Percentiles rank a stretch among this genome's conserved stretches.
Conservation (phyloP, 352 stramenopile species). For the Phytophthora citricola region DNA sequence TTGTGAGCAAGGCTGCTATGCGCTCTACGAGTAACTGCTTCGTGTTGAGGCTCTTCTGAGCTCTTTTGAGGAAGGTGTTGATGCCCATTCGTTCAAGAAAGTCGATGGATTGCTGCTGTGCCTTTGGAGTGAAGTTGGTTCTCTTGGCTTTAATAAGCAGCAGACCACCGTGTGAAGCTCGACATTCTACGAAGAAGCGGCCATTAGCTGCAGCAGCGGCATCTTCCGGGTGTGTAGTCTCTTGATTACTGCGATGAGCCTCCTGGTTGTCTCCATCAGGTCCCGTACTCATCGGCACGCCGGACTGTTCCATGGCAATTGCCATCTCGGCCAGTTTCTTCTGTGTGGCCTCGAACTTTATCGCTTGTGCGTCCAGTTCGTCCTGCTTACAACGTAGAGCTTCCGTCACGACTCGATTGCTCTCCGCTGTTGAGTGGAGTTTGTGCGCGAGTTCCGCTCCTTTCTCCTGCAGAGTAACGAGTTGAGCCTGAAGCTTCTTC, state of each 20-base stretch:
- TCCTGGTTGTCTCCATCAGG: conserved; percentile 30
- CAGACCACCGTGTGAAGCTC: conserved; percentile 82
- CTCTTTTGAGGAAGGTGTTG: conserved; percentile 94
- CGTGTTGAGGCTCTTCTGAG: conserved; percentile 92
- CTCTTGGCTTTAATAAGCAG: conserved; percentile 93
- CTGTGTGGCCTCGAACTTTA: conserved; percentile 82
- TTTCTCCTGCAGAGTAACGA: conserved; percentile 89
- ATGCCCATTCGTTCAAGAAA: conserved; percentile 91
- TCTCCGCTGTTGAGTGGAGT: conserved; percentile 91
- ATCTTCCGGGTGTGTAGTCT: conserved; percentile 64
- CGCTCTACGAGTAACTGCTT: conserved; percentile 93
- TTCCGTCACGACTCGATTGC: conserved; percentile 93
- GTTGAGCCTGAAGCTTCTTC: conserved; percentile 95
- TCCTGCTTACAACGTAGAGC: conserved; percentile 90
- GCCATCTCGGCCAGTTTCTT: conserved; percentile 76
- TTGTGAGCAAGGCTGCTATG: conserved; percentile 83
- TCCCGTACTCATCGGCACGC: conserved; percentile 33
- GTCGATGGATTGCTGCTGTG: conserved; percentile 70
- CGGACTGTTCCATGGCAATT: conserved; percentile 64
- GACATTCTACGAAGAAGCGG: conserved; percentile 90
- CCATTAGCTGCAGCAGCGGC: conserved; percentile 62
- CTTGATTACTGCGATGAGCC: conserved; percentile 32
- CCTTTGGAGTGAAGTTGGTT: conserved; percentile 67
- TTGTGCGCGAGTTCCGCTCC: conserved; percentile 91
- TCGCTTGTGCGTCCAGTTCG: conserved; percentile 87